phyloP scores from a whole-genome alignment of 129 eudicot genomes.

The Erigeron canadensis region DNA sequence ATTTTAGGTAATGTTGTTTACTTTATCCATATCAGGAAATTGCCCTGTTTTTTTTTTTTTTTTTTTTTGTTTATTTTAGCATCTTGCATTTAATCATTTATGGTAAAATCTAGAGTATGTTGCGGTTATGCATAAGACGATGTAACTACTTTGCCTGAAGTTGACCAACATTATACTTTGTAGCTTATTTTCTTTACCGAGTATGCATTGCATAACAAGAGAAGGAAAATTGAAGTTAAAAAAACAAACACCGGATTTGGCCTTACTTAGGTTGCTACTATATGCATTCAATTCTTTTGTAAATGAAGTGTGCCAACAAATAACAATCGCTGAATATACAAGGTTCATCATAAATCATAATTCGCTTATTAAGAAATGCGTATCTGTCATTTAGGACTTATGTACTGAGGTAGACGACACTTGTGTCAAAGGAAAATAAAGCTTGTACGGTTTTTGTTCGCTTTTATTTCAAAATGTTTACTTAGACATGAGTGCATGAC shows the following conservation, averaged over 20 bases:
- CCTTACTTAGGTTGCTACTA: background rate
- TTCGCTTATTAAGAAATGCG: conserved; percentile 7
- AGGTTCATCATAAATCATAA: background rate
- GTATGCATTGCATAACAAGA: too few relatives aligned
- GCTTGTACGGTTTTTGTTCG: background rate
- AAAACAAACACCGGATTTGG: too few relatives aligned
- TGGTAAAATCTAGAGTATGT: background rate
- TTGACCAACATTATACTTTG: background rate
- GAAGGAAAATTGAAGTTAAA: background rate
- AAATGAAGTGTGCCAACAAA: conserved; percentile 16
- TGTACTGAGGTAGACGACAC: too few relatives aligned
- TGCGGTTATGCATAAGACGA: background rate
- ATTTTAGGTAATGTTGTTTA: conserved; percentile 12
- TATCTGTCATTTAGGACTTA: conserved; percentile 1
- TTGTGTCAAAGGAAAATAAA: too few relatives aligned
- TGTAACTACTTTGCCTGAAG: background rate
- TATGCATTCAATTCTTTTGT: background rate
- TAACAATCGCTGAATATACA: background rate
- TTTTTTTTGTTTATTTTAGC: too few relatives aligned
- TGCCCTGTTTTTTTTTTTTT: background rate
- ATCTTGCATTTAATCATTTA: background rate
- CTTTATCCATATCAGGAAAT: too few relatives aligned
- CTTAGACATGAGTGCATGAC: too few relatives aligned
- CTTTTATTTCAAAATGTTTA: too few relatives aligned
- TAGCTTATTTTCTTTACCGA: too few relatives aligned